Evolutionary conservation across 2,329 filamentous ascomycete species (phyloP).

Genomic region (Aspergillus hortae): DNA sequence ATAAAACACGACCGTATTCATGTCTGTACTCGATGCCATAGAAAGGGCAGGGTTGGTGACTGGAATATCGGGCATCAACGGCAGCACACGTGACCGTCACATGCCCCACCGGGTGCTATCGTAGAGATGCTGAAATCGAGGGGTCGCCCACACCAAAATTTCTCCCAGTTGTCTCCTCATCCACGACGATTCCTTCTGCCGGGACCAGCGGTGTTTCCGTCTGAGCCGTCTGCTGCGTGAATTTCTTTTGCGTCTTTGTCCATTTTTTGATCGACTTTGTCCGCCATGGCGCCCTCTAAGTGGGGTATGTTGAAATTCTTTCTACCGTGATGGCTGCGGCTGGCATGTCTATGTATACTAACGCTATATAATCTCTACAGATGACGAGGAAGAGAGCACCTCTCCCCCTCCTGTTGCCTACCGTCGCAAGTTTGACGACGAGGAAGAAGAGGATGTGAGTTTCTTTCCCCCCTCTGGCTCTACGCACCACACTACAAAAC

Average conservation of each 20-base stretch:
- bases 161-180: conserved; percentile 1
- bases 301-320: conserved; percentile 42
- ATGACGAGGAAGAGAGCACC: conserved; percentile 54
- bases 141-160: conserved; percentile 9
- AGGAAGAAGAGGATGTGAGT: conserved; percentile 79
- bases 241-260: conserved; percentile 5
- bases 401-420: conserved; percentile 45
- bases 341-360: conserved; percentile 4
- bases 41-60: neutral
- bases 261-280: conserved; percentile 14
- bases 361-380: conserved; percentile 14
- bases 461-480: neutral
- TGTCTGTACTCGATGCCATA: too few relatives aligned
- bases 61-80: conserved; percentile 15
- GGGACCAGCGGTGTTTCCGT: neutral
- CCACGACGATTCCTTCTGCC: conserved; percentile 3
- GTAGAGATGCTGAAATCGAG: conserved; percentile 3
- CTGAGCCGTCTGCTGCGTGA: neutral
- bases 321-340: neutral
- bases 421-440: conserved; percentile 81
- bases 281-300: conserved; percentile 46
- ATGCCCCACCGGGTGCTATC: conserved; percentile 16
- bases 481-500: too few relatives aligned
- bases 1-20: too few relatives aligned
- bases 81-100: conserved; percentile 15